Evolutionary conservation across 169 alveolate genomes (phyloP), one percentile per base, ranked within the genome.

Genomic region (Plasmodium ovale): DNA sequence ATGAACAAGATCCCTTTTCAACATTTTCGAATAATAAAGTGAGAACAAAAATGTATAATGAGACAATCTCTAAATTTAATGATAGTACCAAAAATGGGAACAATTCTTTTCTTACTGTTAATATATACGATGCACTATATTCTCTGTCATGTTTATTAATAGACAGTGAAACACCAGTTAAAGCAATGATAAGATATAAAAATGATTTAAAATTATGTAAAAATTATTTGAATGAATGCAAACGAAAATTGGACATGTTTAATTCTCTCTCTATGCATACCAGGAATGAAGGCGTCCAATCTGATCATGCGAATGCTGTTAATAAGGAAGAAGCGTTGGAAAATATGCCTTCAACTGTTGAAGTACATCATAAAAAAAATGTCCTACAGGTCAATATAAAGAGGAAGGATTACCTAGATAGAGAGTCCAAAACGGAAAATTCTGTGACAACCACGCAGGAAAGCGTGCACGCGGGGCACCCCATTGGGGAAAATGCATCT

Each of bases 101-200:
- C 44, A 68, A 82, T 59, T 21, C 37, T 67, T 0, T 9, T 19
- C 67, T 29, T 31, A 51, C 59, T n/a, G 56, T 82, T 35, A 82
- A 82, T 67, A 82, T 82, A 3, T 82, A 65, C 25, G 90, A 82
- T 67, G 90, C 84, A 1, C 67, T 82, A 10, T 82, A 67, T 31
- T 82, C 79, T 21, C 37, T 82, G 27, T 82, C 72, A 1, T 64
- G 85, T 82, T 71, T 82, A 54, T 71, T 82, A 19, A 29, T 44
- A 49, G 90, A 82, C n/a, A 82, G 67, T 47, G 90, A 82, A 35
- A 82, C 90, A 3, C 90, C 90, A 6, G 51, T 82, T 39, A 82
- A 82, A 51, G 90, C 90, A 16, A 82, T 82, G 90, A 33, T 82
- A 2, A 64, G 90, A 53, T 82, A 82, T 58, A 82, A 82, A 59